Base-by-base conservation (phyloP, 306 rosid species). In the Quercus robur region DNA sequence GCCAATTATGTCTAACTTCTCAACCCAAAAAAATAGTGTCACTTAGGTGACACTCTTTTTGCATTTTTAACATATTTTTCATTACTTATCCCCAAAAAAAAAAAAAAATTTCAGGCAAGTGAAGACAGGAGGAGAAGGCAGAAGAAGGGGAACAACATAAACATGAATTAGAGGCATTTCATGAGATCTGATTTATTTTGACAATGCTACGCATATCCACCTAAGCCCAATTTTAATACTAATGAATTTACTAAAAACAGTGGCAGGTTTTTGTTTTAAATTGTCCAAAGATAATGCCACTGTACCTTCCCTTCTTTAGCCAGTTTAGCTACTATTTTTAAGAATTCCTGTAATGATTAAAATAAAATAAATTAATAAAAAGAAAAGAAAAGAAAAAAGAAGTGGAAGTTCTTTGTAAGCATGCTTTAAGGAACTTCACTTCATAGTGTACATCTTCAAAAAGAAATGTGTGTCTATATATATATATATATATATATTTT, bases 271-370 rank as follows among this genome's bases (percentile, higher is more conserved):
- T 63, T 61, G 77, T 78, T 79, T 79, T 67, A 70, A 85, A 78
- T 56, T 41, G 59, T 67, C 69, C 58, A 56, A 15, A 9, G 64
- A 44, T 33, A 19, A 41, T 38, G 79, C 20, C 49, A 83, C 52
- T 18, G 52, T 90, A 95, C 99, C 98, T 95, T 95, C 81, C 99
- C 99, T 78, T 95, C 99, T 89, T 95, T 98, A 35, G 93, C 79
- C 82, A 89, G 97, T 86, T 95, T 95, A 56, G 98, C 87, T 78
- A 88, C 98, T 78, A 91, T 58, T 87, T 95, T 95, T 7, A 90
- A 80, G 74, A 95, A 78, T 82, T 95, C 98, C 99, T 95, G 90
- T n/a, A 84, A 35, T 85, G 80, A 25, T 4, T 74, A 35, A 19
- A 28, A 44, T 3, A 70, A 58, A 26, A 19, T 26, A 54, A 70